Base-by-base conservation (phyloP, 169 alveolate species). In the Cryptosporidium sp. region DNA sequence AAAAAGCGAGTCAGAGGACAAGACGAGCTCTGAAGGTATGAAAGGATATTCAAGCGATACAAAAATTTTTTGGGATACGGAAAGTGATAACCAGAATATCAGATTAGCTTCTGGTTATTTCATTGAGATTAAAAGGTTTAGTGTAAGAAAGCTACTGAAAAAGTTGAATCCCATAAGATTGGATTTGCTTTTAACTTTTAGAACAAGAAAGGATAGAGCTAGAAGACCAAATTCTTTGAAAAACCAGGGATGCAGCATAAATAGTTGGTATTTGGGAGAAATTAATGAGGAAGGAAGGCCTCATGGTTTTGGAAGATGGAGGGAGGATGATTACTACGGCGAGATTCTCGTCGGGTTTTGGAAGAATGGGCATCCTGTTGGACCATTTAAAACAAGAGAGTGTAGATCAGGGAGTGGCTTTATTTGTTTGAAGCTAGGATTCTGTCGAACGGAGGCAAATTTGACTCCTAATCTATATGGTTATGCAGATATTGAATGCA, bases 231-330 rank as follows among this genome's bases (percentile, higher is more conserved):
- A 80, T 33, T 60, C 89, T 37, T 48, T 80, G 14, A 53, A 80
- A 60, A 80, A 58, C 35, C 89, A 60, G 69, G 89, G 75, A 18
- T 80, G 75, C 44, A 65, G 69, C 45, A 65, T 65, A 31, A 80
- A 65, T 37, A 80, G 89, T 31, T 80, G 89, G 89, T 96, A 94
- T 71, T 94, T 94, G 4, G 98, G 98, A 52, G 96, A 96, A 52
- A 86, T 95, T 45, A 95, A 96, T 85, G 85, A 69, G 12, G 86
- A 91, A 18, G 95, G 93, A 12, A 89, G 93, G 39, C 98, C 98
- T 1, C 97, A 96, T 84, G 98, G 98, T 9, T 96, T 94, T 67
- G 98, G 97, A n/a, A 75, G 92, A 67, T 96, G 98, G 98, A 75
- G 94, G 33, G 93, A 95, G 9, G 92, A 93, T 31, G 91, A 91